These are phyloP conservation scores for Sphagnum magellanicum DNA, from an alignment of 228 moss, liverwort and hornwort genomes.

Conservation along the genomic window DNA sequence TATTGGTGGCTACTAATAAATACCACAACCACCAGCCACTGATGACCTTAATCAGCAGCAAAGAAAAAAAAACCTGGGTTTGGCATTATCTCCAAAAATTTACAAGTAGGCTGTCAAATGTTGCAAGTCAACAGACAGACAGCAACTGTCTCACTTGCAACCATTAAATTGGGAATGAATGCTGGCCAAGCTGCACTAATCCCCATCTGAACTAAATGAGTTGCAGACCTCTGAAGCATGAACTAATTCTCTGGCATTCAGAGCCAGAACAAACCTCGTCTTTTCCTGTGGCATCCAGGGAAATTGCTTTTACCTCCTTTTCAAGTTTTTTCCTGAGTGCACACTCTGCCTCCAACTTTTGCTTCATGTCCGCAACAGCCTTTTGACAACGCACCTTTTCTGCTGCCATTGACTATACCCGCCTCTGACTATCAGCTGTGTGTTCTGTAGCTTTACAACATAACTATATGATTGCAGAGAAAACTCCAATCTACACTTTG, in stretches of 20 bases:
- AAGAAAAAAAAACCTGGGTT: too few relatives aligned
- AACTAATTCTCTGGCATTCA: not conserved
- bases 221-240: too few relatives aligned
- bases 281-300: constrained; percentile 46
- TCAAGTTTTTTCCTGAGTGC: constrained; percentile 51
- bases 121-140: too few relatives aligned
- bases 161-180: too few relatives aligned
- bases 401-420: constrained; percentile 53
- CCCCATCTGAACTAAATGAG: too few relatives aligned
- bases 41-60: too few relatives aligned
- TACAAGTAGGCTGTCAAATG: too few relatives aligned
- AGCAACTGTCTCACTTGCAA: too few relatives aligned
- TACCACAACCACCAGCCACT: too few relatives aligned
- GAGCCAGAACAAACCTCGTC: constrained; percentile 37
- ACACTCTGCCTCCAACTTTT: constrained; percentile 50
- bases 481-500: constrained; percentile 1
- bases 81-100: too few relatives aligned
- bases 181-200: too few relatives aligned
- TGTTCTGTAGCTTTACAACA: not conserved
- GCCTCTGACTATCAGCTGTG: not conserved
- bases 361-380: constrained; percentile 61
- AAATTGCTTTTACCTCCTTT: constrained; percentile 68
- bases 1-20: too few relatives aligned
- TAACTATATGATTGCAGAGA: not conserved
- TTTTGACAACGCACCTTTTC: constrained; percentile 48